Conservation (phyloP, 2,329 filamentous ascomycete species). For the Scedosporium minutisporum region DNA sequence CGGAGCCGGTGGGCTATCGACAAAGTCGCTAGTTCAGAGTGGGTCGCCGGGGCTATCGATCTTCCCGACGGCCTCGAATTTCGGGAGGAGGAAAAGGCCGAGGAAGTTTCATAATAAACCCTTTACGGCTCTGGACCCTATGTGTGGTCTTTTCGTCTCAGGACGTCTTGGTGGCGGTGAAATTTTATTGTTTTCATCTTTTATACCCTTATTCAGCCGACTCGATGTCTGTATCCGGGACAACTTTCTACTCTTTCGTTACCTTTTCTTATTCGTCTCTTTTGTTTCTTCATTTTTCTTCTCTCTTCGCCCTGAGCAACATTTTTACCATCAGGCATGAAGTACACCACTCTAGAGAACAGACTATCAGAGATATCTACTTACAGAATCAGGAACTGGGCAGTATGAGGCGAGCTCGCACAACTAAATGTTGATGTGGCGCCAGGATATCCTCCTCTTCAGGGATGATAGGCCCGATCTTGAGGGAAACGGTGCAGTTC, state of each 20-base stretch:
- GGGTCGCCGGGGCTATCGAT: conserved; percentile 66
- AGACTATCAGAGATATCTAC: background rate
- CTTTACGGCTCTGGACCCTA: background rate
- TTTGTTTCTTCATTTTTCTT: background rate
- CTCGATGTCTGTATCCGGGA: background rate
- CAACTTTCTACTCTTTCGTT: background rate
- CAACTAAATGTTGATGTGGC: background rate
- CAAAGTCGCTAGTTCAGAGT: conserved; percentile 61
- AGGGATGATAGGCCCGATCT: background rate
- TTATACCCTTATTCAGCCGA: background rate
- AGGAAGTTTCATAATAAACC: conserved; percentile 31
- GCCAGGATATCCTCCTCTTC: background rate
- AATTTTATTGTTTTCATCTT: background rate
- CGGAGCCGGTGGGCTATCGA: conserved; percentile 67
- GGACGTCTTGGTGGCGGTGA: too few relatives aligned
- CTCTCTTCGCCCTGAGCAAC: background rate
- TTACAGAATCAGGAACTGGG: background rate
- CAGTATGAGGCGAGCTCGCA: background rate
- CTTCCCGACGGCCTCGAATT: conserved; percentile 55
- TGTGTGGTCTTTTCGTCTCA: too few relatives aligned
- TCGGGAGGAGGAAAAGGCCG: conserved; percentile 47
- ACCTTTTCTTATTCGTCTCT: background rate
- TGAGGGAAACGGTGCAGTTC: background rate
- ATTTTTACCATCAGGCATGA: background rate
- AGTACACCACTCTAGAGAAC: background rate